Conservation (phyloP, 2,329 filamentous ascomycete genomes). For the Aspergillus pseudoterreus region DNA sequence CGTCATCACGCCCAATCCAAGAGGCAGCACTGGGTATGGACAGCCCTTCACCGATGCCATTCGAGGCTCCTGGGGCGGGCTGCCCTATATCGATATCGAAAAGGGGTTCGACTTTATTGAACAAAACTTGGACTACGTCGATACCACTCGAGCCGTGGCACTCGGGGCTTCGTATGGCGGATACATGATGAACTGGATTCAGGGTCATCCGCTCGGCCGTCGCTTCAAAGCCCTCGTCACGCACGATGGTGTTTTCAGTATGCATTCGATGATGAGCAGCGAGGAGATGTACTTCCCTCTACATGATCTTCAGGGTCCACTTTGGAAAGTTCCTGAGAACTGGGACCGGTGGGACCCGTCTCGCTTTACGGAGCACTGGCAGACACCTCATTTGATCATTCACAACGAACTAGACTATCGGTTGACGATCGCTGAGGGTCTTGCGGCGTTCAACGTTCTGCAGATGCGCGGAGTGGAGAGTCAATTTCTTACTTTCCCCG, state of each 20-base stretch:
- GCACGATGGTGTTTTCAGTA: slow-evolving; percentile 49
- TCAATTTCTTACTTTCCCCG: slow-evolving; percentile 75
- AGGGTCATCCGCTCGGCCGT: slow-evolving; percentile 51
- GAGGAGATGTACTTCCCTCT: slow-evolving; percentile 57
- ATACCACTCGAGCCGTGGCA: slow-evolving; percentile 51
- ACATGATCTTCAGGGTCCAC: slow-evolving; percentile 49
- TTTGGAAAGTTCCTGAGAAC: slow-evolving; percentile 48
- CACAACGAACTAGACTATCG: slow-evolving; percentile 90
- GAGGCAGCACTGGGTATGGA: slow-evolving; percentile 57
- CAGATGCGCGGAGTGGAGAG: slow-evolving; percentile 73
- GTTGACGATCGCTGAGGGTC: slow-evolving; percentile 76
- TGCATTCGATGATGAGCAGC: slow-evolving; percentile 41
- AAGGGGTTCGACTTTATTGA: slow-evolving; percentile 53
- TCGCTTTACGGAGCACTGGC: slow-evolving; percentile 63
- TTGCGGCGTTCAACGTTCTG: slow-evolving; percentile 81
- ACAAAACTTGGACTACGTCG: slow-evolving; percentile 49
- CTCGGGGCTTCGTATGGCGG: slow-evolving; percentile 56
- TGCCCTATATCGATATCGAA: slow-evolving; percentile 54
- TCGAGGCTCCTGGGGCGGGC: slow-evolving; percentile 51
- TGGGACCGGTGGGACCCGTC: slow-evolving; percentile 60
- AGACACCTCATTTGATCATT: slow-evolving; percentile 83
- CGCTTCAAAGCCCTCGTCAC: slow-evolving; percentile 58
- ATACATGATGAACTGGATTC: slow-evolving; percentile 59
- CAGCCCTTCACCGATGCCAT: slow-evolving; percentile 52
- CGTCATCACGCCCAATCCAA: slow-evolving; percentile 57